Evolutionary conservation across 805 yeast species (phyloP).

Genomic region (Lipomyces orientalis): DNA sequence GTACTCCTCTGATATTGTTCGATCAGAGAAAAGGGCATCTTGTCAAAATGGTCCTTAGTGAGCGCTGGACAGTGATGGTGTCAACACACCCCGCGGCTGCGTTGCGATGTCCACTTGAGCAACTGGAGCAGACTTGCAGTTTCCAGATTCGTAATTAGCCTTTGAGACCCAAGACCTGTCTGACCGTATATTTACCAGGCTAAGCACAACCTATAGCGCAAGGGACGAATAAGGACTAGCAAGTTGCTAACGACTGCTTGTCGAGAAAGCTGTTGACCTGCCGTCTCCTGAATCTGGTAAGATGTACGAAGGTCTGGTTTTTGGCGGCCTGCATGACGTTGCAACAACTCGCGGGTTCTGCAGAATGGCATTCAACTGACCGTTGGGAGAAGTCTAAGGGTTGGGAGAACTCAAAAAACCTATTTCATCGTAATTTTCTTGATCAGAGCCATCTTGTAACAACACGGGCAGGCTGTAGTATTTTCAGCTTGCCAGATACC

Average conservation of each 20-base stretch:
- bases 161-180: not conserved
- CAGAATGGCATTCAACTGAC: not conserved
- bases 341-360: not conserved
- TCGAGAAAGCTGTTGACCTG: not conserved
- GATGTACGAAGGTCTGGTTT: not conserved
- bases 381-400: not conserved
- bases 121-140: not conserved
- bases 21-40: slow-evolving; percentile 30
- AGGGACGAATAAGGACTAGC: not conserved
- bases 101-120: not conserved
- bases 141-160: not conserved
- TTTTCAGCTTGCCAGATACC: not conserved
- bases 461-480: not conserved
- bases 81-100: not conserved
- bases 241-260: not conserved
- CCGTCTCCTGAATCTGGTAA: not conserved
- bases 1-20: slow-evolving; percentile 26
- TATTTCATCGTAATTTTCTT: not conserved
- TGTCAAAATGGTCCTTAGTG: not conserved
- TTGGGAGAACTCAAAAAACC: not conserved
- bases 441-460: not conserved
- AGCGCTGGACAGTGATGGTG: not conserved
- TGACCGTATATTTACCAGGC: not conserved
- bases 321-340: not conserved
- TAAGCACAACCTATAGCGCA: not conserved